Percentiles rank a stretch among this genome's conserved stretches.
phyloP scores from a whole-genome alignment of 139 green algal genomes.

The Chlamydomonas sphaeroides region DNA sequence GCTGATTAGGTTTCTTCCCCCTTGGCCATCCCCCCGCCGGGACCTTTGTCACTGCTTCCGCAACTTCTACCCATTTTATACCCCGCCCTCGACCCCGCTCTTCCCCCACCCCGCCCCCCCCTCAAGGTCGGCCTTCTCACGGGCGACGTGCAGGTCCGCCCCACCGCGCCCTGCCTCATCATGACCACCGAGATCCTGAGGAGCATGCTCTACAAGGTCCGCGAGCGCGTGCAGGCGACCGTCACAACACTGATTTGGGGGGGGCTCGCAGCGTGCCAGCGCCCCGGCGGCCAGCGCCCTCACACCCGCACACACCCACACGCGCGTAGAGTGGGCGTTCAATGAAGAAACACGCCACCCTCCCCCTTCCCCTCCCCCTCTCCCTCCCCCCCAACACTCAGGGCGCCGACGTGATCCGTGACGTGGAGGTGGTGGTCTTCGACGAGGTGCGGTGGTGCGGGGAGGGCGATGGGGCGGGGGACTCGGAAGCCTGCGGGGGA shows the following conservation, averaged over 20 bases:
- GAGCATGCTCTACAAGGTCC: constrained; percentile 93
- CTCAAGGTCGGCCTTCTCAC: constrained; percentile 91
- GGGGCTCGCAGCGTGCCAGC: too few species aligned
- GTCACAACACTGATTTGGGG: too few species aligned
- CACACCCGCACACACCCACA: too few species aligned
- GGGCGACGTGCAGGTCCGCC: constrained; percentile 92
- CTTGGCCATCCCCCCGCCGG: neutral
- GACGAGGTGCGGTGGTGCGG: constrained; percentile 76
- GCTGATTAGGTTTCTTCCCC: neutral
- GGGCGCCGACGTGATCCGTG: constrained; percentile 90
- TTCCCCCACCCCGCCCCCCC: neutral
- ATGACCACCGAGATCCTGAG: constrained; percentile 99
- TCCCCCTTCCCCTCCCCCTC: neutral
- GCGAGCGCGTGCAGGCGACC: too few species aligned
- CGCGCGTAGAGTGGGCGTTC: too few species aligned
- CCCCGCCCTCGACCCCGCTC: neutral
- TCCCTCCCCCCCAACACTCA: constrained; percentile 13
- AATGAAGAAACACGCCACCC: too few species aligned
- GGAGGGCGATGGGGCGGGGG: too few species aligned
- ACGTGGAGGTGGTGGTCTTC: constrained; percentile 98
- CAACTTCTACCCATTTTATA: neutral
- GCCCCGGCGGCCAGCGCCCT: too few species aligned
- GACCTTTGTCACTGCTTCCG: neutral
- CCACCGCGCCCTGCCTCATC: constrained; percentile 92
- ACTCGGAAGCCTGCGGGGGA: too few species aligned